phyloP scores from a whole-genome alignment of 1,139 yeast species.

The Candida glucosophila region DNA sequence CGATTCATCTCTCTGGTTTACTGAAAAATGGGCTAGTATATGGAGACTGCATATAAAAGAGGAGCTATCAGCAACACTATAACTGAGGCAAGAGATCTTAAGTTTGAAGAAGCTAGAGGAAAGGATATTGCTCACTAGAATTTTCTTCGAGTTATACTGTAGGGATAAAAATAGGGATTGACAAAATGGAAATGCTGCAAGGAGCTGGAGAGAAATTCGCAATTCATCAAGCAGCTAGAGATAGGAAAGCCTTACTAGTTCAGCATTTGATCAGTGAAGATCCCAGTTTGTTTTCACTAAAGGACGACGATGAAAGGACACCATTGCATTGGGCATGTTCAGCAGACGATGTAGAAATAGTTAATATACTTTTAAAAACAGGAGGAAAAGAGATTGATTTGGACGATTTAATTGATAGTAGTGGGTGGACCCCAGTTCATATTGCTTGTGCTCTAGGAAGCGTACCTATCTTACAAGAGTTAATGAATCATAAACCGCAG shows the following conservation, averaged over 20 bases:
- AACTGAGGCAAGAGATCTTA: no score
- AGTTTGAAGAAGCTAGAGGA: no score
- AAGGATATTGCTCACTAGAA: no score
- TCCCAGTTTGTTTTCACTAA: slow-evolving; percentile 35
- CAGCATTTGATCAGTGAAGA: slow-evolving; percentile 37
- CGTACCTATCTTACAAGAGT: slow-evolving; percentile 36
- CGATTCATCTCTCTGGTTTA: no score
- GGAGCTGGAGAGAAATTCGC: no score
- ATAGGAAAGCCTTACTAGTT: slow-evolving; percentile 43
- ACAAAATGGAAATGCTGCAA: no score
- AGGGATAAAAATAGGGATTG: no score
- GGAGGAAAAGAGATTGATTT: slow-evolving; percentile 38
- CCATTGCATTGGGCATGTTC: slow-evolving; percentile 91
- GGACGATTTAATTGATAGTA: slow-evolving; percentile 59
- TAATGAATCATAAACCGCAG: slow-evolving; percentile 19
- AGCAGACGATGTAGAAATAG: slow-evolving; percentile 46
- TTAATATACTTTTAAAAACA: slow-evolving; percentile 40
- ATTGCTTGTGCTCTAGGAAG: slow-evolving; percentile 73
- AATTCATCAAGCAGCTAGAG: slow-evolving; percentile 56
- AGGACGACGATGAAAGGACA: slow-evolving; percentile 71
- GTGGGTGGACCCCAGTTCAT: slow-evolving; percentile 88
- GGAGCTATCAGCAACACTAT: no score
- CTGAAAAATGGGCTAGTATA: no score
- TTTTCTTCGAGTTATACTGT: no score
- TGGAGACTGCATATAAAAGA: no score